Conservation (phyloP, 2,329 filamentous ascomycete genomes). For the Apiospora malaysiana region DNA sequence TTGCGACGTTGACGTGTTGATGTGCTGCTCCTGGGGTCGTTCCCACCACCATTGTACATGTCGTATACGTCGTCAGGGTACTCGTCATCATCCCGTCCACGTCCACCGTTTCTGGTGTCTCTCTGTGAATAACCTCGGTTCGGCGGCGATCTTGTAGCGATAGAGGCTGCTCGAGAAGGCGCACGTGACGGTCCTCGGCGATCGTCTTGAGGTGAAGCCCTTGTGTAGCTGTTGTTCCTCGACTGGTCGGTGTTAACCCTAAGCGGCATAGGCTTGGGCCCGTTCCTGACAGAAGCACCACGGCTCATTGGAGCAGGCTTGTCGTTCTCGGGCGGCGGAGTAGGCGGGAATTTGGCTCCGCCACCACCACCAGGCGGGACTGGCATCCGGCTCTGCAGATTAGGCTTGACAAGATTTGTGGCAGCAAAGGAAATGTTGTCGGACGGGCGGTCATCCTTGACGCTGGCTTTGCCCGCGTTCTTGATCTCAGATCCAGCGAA, state of each 20-base stretch:
- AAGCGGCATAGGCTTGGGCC: conserved; percentile 64
- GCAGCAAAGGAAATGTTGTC: conserved; percentile 92
- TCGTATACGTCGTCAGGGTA: conserved; percentile 76
- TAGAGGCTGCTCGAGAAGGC: conserved; percentile 45
- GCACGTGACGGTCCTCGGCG: conserved; percentile 43
- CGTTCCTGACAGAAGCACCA: conserved; percentile 66
- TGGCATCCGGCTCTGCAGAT: conserved; percentile 78
- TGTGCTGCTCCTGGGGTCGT: conserved; percentile 43
- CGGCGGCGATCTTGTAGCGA: conserved; percentile 46
- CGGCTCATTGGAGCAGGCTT: conserved; percentile 58
- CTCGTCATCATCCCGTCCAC: conserved; percentile 64
- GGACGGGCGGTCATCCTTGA: conserved; percentile 79
- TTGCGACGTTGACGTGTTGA: conserved; percentile 49
- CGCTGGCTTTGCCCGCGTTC: conserved; percentile 62
- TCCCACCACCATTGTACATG: conserved; percentile 55
- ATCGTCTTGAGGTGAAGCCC: conserved; percentile 51
- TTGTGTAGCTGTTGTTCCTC: conserved; percentile 59
- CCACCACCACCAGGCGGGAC: conserved; percentile 67
- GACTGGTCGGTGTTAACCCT: conserved; percentile 66
- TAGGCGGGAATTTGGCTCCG: conserved; percentile 77
- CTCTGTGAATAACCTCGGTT: conserved; percentile 51
- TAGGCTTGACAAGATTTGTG: conserved; percentile 89
- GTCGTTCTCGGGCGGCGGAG: conserved; percentile 92
- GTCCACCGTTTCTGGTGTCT: conserved; percentile 41
- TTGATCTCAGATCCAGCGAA: conserved; percentile 82